These are phyloP conservation scores for Cryptococcus amylolentus DNA, from an alignment of 1,284 basidiomycete species.

Conservation along the genomic window DNA sequence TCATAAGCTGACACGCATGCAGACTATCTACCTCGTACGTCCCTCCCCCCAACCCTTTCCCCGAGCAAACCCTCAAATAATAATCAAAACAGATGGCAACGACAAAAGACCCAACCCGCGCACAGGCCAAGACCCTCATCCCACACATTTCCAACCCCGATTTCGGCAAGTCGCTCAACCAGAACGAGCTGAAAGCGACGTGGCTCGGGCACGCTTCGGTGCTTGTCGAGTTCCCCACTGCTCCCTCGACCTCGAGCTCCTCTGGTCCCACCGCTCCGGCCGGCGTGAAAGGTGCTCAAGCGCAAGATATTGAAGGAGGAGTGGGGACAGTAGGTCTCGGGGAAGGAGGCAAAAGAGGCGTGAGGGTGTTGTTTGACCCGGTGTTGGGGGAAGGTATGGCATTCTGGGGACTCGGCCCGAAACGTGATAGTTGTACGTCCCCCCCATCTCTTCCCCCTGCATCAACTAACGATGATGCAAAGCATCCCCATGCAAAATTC, in stretches of 20 bases:
- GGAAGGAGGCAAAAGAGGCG: slow-evolving; percentile 53
- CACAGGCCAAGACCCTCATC: slow-evolving; percentile 21
- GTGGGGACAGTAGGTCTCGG: not conserved
- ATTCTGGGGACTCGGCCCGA: slow-evolving; percentile 57
- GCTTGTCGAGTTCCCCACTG: slow-evolving; percentile 61
- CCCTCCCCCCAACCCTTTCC: too few species aligned
- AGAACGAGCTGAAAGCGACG: slow-evolving; percentile 58
- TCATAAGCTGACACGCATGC: too few species aligned
- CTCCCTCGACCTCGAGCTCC: too few species aligned
- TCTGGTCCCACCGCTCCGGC: too few species aligned
- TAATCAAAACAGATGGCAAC: slow-evolving; percentile 5
- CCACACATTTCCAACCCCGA: slow-evolving; percentile 27
- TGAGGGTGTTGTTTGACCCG: slow-evolving; percentile 68
- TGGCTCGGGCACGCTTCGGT: slow-evolving; percentile 72
- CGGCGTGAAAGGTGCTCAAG: too few species aligned
- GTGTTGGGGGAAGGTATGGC: slow-evolving; percentile 64
- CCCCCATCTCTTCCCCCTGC: not conserved
- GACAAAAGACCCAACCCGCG: slow-evolving; percentile 14
- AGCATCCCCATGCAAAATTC: slow-evolving; percentile 58
- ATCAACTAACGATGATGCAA: not conserved
- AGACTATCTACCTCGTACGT: too few species aligned
- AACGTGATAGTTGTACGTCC: slow-evolving; percentile 57
- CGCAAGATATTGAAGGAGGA: too few species aligned
- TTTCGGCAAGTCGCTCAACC: slow-evolving; percentile 18
- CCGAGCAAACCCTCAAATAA: too few species aligned